A percentile compares a stretch with the other conserved stretches of the same genome.
phyloP scores from a whole-genome alignment of 441 rosid species.

The Eugenia klotzschiana region DNA sequence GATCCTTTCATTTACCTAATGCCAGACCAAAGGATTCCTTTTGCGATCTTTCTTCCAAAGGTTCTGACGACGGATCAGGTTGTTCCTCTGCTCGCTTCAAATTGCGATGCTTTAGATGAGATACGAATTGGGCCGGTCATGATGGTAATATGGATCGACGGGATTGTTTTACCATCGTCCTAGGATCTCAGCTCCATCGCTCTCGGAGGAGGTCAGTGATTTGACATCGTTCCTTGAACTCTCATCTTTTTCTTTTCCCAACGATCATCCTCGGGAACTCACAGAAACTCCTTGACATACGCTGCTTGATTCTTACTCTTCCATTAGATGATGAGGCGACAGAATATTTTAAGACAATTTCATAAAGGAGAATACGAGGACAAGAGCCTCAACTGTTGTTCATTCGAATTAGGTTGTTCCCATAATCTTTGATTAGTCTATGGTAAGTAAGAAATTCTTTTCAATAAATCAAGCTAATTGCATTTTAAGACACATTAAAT shows the following conservation, averaged over 20 bases:
- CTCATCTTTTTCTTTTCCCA: not conserved
- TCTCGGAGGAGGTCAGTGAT: not conserved
- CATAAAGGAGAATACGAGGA: not conserved
- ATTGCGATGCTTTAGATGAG: not conserved
- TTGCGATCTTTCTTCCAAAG: not conserved
- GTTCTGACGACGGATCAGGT: not conserved
- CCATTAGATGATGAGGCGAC: not conserved
- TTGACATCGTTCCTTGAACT: not conserved
- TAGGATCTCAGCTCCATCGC: not conserved
- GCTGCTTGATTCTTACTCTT: not conserved
- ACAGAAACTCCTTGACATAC: not conserved
- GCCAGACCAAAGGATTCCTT: not conserved
- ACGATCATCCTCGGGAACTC: not conserved
- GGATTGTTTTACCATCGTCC: not conserved
- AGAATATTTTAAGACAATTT: not conserved
- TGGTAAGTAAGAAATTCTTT: not conserved
- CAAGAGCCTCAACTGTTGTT: not conserved
- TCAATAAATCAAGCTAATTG: not conserved
- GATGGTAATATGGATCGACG: not conserved
- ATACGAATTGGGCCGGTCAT: not conserved
- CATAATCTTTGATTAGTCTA: not conserved
- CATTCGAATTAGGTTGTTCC: not conserved
- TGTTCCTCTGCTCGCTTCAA: not conserved
- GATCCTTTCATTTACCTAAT: not conserved
- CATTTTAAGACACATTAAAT: not conserved